These are phyloP conservation scores for Phyllosticta citrichinensis DNA, from an alignment of 2,329 filamentous ascomycete species.

Conservation along the genomic window DNA sequence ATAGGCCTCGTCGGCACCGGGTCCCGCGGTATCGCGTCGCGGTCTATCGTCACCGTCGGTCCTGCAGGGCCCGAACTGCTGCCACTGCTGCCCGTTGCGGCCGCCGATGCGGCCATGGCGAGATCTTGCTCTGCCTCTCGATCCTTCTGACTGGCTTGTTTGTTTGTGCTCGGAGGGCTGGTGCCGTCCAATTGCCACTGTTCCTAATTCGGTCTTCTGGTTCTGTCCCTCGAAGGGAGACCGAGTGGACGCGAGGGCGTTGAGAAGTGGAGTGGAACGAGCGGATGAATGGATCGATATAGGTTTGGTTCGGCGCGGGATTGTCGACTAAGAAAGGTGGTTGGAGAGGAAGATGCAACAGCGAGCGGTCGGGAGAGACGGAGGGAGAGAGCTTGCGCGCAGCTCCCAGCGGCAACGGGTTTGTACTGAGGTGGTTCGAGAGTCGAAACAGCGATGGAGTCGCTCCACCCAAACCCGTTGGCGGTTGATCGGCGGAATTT, in stretches of 20 bases:
- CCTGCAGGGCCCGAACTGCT: neutral
- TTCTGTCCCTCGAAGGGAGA: too few relatives aligned
- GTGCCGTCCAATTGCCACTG: too few relatives aligned
- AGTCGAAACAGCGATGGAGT: neutral
- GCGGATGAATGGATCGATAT: too few relatives aligned
- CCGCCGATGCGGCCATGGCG: neutral
- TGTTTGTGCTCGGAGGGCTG: too few relatives aligned
- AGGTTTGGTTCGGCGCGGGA: too few relatives aligned
- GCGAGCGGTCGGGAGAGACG: neutral
- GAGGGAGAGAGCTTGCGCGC: neutral
- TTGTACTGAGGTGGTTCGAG: neutral
- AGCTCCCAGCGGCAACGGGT: neutral
- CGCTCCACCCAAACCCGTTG: neutral
- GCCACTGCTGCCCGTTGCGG: neutral
- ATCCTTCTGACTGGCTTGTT: too few relatives aligned
- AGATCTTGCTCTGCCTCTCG: too few relatives aligned
- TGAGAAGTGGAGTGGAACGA: too few relatives aligned
- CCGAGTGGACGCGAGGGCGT: too few relatives aligned
- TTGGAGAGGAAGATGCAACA: too few relatives aligned
- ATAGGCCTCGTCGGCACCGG: conserved; percentile 55
- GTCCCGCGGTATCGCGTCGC: conserved; percentile 3
- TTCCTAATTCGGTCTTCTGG: too few relatives aligned
- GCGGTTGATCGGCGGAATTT: neutral
- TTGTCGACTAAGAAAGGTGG: too few relatives aligned
- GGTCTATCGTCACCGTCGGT: neutral